Conservation (phyloP, 805 yeast species). For the Starmera caribaea region DNA sequence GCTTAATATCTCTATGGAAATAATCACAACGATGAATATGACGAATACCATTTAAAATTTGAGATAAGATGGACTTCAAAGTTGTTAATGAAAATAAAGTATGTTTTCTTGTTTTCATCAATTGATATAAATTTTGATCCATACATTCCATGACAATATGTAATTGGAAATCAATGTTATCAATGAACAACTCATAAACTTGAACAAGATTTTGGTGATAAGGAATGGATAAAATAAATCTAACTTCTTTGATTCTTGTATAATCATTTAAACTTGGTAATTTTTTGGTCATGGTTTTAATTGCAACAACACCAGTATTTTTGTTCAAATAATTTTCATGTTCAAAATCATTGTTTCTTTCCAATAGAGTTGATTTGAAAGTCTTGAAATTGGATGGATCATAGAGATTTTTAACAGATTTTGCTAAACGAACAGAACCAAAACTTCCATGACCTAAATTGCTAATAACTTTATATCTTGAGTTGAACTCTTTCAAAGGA, state of each 20-base stretch:
- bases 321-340: conserved; percentile 25
- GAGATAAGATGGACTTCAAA: conserved; percentile 58
- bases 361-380: conserved; percentile 36
- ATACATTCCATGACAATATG: conserved; percentile 86
- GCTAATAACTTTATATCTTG: conserved; percentile 40
- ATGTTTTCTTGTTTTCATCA: conserved; percentile 53
- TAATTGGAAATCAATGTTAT: conserved; percentile 44
- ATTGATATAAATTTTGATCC: conserved; percentile 73
- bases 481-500: conserved; percentile 32
- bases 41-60: conserved; percentile 63
- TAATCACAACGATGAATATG: conserved; percentile 68
- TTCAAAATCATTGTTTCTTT: conserved; percentile 18
- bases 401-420: conserved; percentile 23
- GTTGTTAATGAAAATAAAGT: conserved; percentile 47
- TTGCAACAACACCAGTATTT: conserved; percentile 49
- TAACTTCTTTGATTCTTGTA: conserved; percentile 53
- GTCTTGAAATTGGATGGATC: conserved; percentile 8
- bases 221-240: conserved; percentile 56
- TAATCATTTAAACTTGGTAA: conserved; percentile 45
- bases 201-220: conserved; percentile 67
- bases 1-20: conserved; percentile 88
- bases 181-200: conserved; percentile 72
- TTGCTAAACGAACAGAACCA: conserved; percentile 62
- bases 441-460: conserved; percentile 68
- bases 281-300: conserved; percentile 65